Base-by-base conservation (phyloP, 1,284 basidiomycete species). In the Boletus mariae region DNA sequence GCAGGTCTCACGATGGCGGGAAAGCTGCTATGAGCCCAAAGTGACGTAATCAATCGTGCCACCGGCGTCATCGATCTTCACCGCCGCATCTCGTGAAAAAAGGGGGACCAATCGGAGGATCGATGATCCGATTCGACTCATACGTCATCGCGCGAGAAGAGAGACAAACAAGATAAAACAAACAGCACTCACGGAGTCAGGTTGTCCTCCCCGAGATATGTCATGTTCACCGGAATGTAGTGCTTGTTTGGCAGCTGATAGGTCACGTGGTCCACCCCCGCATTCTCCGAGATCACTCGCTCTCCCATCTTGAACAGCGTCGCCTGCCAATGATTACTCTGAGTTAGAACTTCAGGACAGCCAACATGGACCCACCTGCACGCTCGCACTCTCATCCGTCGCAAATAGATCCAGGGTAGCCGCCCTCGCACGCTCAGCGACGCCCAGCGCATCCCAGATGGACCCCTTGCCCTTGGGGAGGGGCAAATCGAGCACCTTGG, bases 211-310 rank as follows among this genome's bases (percentile, higher is more conserved):
- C 75, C 77, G 42, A 80, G 70, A 59, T 85, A 92, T 54, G 70
- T 73, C 87, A 90, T 86, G 68, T 90, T 83, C 48, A 90, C 86
- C 0, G 87, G 88, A 61, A 96, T 82, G 70, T 94, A 96, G 68
- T 96, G 94, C 74, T 94, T 95, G 80, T 98, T 98, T 9, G 95
- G 95, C 29, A 97, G 77, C 47, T 76, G 74, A 73, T 95, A 97
- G 28, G 79, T 78, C 38, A 92, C 87, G 9, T 73, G 73, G 45
- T 78, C 67, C 20, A 97, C 78, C 4, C 76, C 76, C 23, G 69
- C 68, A 66, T 92, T 89, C 66, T 87, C 80, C 6, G 71, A 70
- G 29, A 96, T 73, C 57, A 97, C 79, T 6, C 78, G 77, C 60
- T 89, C 80, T 1, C 80, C 90, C 84, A 97, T 97, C 71, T 89